Base-by-base conservation (phyloP, 768 basidiomycete species). In the Rhodotorula paludigena region DNA sequence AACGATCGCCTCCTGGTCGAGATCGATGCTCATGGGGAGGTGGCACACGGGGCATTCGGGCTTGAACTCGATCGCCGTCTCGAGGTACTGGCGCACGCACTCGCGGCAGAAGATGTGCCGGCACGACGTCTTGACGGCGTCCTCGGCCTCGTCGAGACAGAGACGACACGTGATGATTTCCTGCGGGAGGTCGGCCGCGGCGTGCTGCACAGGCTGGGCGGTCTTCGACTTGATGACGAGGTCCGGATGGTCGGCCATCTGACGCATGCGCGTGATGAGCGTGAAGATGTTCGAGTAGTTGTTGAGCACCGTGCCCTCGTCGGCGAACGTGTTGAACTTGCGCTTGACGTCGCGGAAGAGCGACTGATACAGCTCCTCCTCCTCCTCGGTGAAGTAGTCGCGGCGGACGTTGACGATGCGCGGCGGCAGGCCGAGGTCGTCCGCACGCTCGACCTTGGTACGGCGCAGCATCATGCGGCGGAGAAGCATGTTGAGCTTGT, bases 131-230 rank as follows among this genome's bases (percentile, higher is more conserved):
- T 90, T 86, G 69, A 99, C 97, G 6, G 96, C 92, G 75, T 99
- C 96, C 79, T 99, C 96, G 0, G 91, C 94, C 47, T 96, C 82
- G 73, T 99, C 96, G 74, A 92, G 90, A 79, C 96, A 99, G n/a
- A 99, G 80, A 61, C 96, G 84, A 76, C 96, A 99, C 14, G 72
- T 73, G 33, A 74, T 38, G 45, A 76, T 64, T n/a, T 68, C 71
- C 32, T 67, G 45, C 32, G 68, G 87, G 38, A 87, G 84, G 28
- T 85, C 84, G 36, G 77, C 77, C 12, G 81, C 77, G n/a, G 79
- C 66, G 74, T 90, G 89, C 53, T 82, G 81, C 18, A 81, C 81
- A 2, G 85, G 83, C 39, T 69, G 70, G 64, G 89, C 91, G 32
- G 83, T 88, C 81, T 88, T 92, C 81, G 88, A 89, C 57, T 89